Base-by-base conservation (phyloP, 2,329 filamentous ascomycete genomes). In the Zymoseptoria tritici region DNA sequence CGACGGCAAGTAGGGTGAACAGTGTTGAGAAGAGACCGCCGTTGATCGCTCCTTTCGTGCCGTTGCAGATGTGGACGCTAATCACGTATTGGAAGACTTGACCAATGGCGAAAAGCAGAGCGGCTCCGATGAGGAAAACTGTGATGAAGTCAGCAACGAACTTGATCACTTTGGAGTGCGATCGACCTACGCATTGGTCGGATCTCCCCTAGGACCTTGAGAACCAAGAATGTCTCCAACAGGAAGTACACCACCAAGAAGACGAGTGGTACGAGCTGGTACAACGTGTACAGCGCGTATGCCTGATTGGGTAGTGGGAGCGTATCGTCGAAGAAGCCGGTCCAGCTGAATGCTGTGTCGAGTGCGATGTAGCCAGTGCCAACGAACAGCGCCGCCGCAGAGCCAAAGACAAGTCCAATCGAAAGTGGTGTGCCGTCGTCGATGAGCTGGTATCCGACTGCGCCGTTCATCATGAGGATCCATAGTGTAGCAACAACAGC, bases 71-170 rank as follows among this genome's bases (percentile, higher is more conserved):
- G 73, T 96, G 88, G 13, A 87, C 83, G 79, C 92, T 97, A 75
- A 96, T 83, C 59, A 92, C 89, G 74, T 96, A 99, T 78, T 96
- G 90, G 83, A 99, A 99, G 65, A 99, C 83, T 73, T 99, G 94
- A 19, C 91, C 93, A 60, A 96, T 83, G 24, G 90, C 91, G 73
- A 99, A 99, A 16, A 96, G 81, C 2, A 97, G 68, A 2, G 82
- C 86, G 0, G 93, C 91, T 1, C 78, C 81, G 2, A 80, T 76
- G 20, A 97, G 83, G 73, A 94, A 97, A 61, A 94, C 82, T 84
- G 57, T 3, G 0, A 21, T n/a, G 51, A 57, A 3, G 56, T 67
- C 56, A 67, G 64, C 54, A 54, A 46, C 11, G 61, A 13, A 29
- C 16, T 11, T 49, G 6, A n/a, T 19, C 19, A 21, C 24, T 7